These are phyloP conservation scores for Diutina sp. DNA, from an alignment of 1,139 yeast species.

Conservation along the genomic window DNA sequence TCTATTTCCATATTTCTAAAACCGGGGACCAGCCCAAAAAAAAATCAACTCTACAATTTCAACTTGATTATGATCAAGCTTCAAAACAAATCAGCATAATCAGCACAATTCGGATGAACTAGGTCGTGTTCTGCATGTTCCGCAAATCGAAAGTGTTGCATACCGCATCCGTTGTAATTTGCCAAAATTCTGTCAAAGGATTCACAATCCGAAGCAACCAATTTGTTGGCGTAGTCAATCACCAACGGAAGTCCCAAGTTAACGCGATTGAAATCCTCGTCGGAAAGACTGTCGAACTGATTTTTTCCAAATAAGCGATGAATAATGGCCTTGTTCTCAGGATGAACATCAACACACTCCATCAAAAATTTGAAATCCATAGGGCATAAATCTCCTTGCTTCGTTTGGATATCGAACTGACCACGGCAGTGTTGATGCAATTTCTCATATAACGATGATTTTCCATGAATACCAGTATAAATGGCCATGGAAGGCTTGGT, in stretches of 20 bases:
- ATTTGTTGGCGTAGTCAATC: conserved; percentile 42
- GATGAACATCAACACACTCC: neutral
- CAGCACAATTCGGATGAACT: neutral
- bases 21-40: neutral
- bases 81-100: neutral
- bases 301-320: neutral
- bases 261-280: neutral
- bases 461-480: neutral
- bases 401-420: neutral
- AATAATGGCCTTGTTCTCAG: conserved; percentile 1
- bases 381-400: neutral
- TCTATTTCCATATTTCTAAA: neutral
- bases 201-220: conserved; percentile 37
- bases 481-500: neutral
- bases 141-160: conserved; percentile 11
- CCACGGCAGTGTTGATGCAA: neutral
- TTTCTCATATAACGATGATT: neutral
- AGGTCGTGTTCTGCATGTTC: neutral
- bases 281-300: neutral
- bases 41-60: too few relatives aligned
- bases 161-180: conserved; percentile 28
- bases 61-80: neutral
- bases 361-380: neutral
- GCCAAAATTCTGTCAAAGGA: conserved; percentile 30
- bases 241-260: conserved; percentile 24